Evolutionary conservation across 768 basidiomycete species (phyloP).

Genomic region (Hydnum rufescens): DNA sequence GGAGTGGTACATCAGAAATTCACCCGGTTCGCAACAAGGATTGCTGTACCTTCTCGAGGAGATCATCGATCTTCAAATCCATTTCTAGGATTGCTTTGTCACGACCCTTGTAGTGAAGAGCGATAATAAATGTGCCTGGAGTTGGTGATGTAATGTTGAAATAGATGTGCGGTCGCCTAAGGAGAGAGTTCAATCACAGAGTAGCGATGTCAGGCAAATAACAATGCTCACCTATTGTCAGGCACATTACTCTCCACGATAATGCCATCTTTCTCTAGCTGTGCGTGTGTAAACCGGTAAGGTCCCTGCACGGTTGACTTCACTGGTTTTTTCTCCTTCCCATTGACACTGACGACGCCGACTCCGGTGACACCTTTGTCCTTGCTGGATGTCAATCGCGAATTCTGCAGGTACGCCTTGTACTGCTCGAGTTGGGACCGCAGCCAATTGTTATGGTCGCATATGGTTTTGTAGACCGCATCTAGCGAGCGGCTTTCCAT

Average conservation of each 20-base stretch:
- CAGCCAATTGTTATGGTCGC: slow-evolving; percentile 97
- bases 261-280: slow-evolving; percentile 96
- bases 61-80: slow-evolving; percentile 97
- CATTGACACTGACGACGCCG: slow-evolving; percentile 84
- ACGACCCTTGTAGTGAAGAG: slow-evolving; percentile 93
- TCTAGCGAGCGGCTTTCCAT: slow-evolving; percentile 84
- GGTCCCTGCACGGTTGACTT: slow-evolving; percentile 83
- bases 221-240: slow-evolving; percentile 61
- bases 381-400: slow-evolving; percentile 72
- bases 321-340: slow-evolving; percentile 85
- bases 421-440: slow-evolving; percentile 95
- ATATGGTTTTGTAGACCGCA: slow-evolving; percentile 97
- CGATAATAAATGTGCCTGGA: slow-evolving; percentile 97
- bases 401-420: slow-evolving; percentile 97
- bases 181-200: not conserved
- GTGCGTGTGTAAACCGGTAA: slow-evolving; percentile 93
- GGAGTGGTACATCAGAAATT: not conserved
- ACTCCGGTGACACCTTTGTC: slow-evolving; percentile 65
- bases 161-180: slow-evolving; percentile 89
- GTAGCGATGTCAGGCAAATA: slow-evolving; percentile 5
- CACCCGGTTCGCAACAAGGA: not conserved
- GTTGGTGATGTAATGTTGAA: slow-evolving; percentile 98
- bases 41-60: slow-evolving; percentile 73
- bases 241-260: slow-evolving; percentile 99
- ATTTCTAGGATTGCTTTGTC: slow-evolving; percentile 99